Base-by-base conservation (phyloP, 805 yeast species). In the Yarrowia sp. region DNA sequence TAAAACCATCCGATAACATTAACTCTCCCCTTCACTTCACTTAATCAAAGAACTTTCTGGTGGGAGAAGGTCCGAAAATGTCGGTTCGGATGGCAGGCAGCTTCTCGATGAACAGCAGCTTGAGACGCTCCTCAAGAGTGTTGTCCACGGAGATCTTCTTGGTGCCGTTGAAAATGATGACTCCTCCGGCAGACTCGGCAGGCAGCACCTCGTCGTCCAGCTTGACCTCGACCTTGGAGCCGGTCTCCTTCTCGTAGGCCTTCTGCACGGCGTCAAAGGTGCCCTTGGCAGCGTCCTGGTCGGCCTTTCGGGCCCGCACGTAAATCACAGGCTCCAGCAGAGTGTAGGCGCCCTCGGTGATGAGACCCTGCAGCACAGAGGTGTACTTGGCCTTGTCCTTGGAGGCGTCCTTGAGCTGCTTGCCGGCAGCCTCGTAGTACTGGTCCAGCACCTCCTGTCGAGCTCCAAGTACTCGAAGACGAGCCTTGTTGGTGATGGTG, bases 41-140 rank as follows among this genome's bases (percentile, higher is more conserved):
- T 4, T 85, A 93, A 77, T 92, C 97, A 77, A 92, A 92, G 85
- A 91, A 94, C 83, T 91, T 91, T 85, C 98, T 91, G 69, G 94
- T 81, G 69, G 85, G 79, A 16, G 97, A 89, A 69, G 90, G 75
- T 1, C 80, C 80, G 69, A 92, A 95, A 77, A 94, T 82, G 76
- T 93, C 97, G 72, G 90, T 83, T 82, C 98, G 89, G 72, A 95
- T 87, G 68, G 93, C 96, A 61, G 99, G 99, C 73, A 95, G 86
- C 8, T 97, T 90, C 75, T 87, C 91, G 77, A 90, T 90, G 46
- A 90, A 85, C 75, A 95, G 84, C 71, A 95, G 81, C 75, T 88
- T 85, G 76, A 95, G 86, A 82, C 99, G 91, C 83, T 93, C 98
- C 76, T 92, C 97, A 75, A 95, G 85, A 59, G 99, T 93, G 83